These are phyloP conservation scores for Sugiyamaella lignohabitans DNA, from an alignment of 805 yeast genomes.

Conservation along the genomic window DNA sequence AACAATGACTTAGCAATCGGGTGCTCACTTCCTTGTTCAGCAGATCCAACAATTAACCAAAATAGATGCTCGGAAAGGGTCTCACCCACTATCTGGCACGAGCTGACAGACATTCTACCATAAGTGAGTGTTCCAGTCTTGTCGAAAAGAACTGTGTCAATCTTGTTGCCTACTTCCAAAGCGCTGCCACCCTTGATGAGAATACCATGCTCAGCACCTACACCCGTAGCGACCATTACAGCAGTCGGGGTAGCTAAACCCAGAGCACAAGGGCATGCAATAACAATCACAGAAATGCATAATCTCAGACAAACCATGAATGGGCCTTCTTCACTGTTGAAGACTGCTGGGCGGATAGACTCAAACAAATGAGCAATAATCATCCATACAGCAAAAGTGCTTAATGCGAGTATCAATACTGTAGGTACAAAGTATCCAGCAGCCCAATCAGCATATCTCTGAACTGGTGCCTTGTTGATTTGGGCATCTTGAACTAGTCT, in stretches of 20 bases:
- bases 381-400: conserved; percentile 65
- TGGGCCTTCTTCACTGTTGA: conserved; percentile 46
- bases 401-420: conserved; percentile 52
- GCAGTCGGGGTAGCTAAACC: conserved; percentile 99
- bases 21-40: conserved; percentile 75
- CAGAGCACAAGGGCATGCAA: conserved; percentile 97
- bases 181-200: conserved; percentile 90
- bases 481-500: conserved; percentile 85
- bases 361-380: conserved; percentile 33
- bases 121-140: conserved; percentile 93
- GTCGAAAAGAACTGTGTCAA: conserved; percentile 73
- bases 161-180: conserved; percentile 61
- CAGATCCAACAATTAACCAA: conserved; percentile 51
- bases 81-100: not conserved
- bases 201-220: conserved; percentile 85
- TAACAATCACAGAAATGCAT: conserved; percentile 88
- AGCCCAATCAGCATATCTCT: conserved; percentile 74
- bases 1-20: conserved; percentile 76
- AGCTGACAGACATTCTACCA: conserved; percentile 56
- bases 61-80: conserved; percentile 30
- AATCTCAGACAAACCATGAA: conserved; percentile 66
- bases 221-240: conserved; percentile 97
- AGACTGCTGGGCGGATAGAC: conserved; percentile 44
- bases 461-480: conserved; percentile 82
- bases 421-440: conserved; percentile 83